Evolutionary conservation across 2,329 filamentous ascomycete genomes (phyloP).

Genomic region (Kalmusia sp.): DNA sequence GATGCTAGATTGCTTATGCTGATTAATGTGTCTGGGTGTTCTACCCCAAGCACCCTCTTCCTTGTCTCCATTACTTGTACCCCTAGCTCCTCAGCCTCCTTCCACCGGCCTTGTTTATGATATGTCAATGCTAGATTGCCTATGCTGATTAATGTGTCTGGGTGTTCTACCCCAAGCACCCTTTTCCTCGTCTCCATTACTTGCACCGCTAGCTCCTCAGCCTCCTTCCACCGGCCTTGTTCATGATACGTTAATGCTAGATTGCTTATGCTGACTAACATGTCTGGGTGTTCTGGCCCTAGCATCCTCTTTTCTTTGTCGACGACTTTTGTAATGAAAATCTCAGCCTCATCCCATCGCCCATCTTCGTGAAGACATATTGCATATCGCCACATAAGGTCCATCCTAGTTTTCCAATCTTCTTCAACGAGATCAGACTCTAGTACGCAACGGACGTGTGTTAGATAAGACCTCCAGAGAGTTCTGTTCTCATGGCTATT

Average conservation of each 20-base stretch:
- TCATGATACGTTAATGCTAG: background rate
- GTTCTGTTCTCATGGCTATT: conserved; percentile 20
- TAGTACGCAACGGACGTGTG: conserved; percentile 12
- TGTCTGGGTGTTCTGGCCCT: conserved; percentile 2
- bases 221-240: background rate
- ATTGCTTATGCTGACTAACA: conserved; percentile 3
- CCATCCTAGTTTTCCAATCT: background rate
- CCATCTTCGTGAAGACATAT: background rate
- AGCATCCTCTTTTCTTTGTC: conserved; percentile 3
- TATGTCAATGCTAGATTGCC: no score
- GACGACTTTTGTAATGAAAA: background rate
- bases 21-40: no score
- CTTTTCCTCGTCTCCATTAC: conserved; percentile 8
- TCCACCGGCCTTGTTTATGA: no score
- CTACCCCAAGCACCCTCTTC: no score
- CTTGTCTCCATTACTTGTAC: no score
- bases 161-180: no score
- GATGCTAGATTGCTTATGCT: no score
- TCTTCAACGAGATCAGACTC: background rate
- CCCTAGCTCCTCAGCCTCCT: background rate
- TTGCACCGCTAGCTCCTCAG: background rate
- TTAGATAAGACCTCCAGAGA: conserved; percentile 14
- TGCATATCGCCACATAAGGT: background rate
- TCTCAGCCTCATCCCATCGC: background rate
- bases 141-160: no score